Conservation (phyloP, 2,329 filamentous ascomycete genomes). For the Beauveria varroae region DNA sequence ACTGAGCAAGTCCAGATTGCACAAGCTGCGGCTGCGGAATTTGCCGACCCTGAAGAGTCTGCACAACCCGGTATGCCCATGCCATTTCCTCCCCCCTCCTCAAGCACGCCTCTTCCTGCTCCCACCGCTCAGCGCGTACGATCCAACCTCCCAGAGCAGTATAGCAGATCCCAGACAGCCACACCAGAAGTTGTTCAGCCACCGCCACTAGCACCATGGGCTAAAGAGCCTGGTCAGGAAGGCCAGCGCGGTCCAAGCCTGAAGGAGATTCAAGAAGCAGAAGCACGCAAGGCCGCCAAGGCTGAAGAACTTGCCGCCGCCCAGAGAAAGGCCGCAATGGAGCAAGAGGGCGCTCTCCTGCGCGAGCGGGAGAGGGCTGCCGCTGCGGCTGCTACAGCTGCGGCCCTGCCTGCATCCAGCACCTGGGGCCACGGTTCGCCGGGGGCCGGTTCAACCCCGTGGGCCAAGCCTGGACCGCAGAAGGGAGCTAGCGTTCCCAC, state of each 20-base stretch:
- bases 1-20: slow-evolving; percentile 82
- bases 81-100: slow-evolving; percentile 65
- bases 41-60: slow-evolving; percentile 43
- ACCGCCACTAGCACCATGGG: slow-evolving; percentile 87
- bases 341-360: slow-evolving; percentile 63
- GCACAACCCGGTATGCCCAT: slow-evolving; percentile 60
- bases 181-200: slow-evolving; percentile 58
- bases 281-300: slow-evolving; percentile 87
- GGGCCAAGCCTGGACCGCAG: slow-evolving; percentile 54
- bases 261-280: slow-evolving; percentile 93
- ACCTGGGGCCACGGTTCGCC: slow-evolving; percentile 84
- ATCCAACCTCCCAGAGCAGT: slow-evolving; percentile 74
- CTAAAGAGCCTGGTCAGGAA: slow-evolving; percentile 68
- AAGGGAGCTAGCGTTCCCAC: slow-evolving; percentile 28
- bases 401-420: slow-evolving; percentile 77
- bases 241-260: slow-evolving; percentile 79
- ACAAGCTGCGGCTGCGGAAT: slow-evolving; percentile 38
- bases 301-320: slow-evolving; percentile 74
- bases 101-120: slow-evolving; percentile 75
- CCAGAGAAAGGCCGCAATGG: slow-evolving; percentile 66
- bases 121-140: slow-evolving; percentile 79
- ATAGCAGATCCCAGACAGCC: slow-evolving; percentile 64
- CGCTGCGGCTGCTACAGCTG: slow-evolving; percentile 49
- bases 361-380: slow-evolving; percentile 53
- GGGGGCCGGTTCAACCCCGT: slow-evolving; percentile 55